Evolutionary conservation across 2,329 filamentous ascomycete species (phyloP), one percentile per base, ranked within the genome.

Genomic region (Phymatotrichopsis omnivora): DNA sequence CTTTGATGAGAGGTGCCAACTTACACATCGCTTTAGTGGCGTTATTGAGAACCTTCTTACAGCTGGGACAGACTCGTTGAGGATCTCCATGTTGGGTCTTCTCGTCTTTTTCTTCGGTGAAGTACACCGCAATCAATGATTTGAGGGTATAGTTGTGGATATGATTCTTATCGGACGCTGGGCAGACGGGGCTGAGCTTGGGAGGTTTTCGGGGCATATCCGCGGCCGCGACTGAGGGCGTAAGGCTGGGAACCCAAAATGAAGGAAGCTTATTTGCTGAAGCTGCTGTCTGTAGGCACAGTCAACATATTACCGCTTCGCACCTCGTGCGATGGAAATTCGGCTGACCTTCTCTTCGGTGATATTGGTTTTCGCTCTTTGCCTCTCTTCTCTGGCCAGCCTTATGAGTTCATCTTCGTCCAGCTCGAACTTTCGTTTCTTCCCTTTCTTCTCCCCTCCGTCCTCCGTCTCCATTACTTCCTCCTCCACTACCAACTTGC

Each of bases 161-260:
- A 11, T 73, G 70, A 22, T 76, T 71, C 8, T 76, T 68, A 2
- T 72, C 67, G 1, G 85, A 85, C 0, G 79, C 81, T 0, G 87
- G 87, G 57, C 87, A 96, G 2, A 81, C 68, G 0, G 86, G 85
- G 4, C 71, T 69, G 20, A 73, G 66, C 60, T 91, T 93, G 39
- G 67, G 61, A 42, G 76, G 73, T 60, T 76, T 79, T n/a, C 65
- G 65, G 29, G 74, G 65, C 58, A 77, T 68, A 41, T 78, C 67
- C 41, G 71, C 67, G 37, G 69, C 66, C 35, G 74, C 74, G 28
- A 71, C 73, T 0, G 71, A 70, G 1, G 85, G 85, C 0, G 83
- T 93, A 46, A 89, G 74, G 0, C 82, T 84, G 0, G 86, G 89
- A 1, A 89, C 81, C 91, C 89, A 96, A 66, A 96, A 96, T 0